Evolutionary conservation across 1,284 basidiomycete genomes (phyloP).

Genomic region (Wallemia hederae): DNA sequence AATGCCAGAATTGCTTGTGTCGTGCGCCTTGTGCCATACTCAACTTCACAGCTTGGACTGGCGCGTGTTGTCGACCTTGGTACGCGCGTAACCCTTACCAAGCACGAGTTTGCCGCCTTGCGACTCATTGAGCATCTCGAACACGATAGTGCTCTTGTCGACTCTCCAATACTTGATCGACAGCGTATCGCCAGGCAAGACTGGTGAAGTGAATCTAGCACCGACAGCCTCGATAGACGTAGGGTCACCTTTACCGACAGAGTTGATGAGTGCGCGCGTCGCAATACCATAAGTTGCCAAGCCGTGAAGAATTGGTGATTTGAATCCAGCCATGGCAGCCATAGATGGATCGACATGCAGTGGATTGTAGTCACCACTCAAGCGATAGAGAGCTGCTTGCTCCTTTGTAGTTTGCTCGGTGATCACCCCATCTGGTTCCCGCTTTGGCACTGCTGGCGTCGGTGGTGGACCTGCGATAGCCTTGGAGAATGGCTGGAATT

Average conservation of each 20-base stretch:
- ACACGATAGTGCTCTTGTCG: background rate
- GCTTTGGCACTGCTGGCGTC: constrained; percentile 33
- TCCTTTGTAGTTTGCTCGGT: constrained; percentile 37
- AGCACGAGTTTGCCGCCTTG: background rate
- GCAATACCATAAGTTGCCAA: constrained; percentile 44
- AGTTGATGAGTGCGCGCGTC: constrained; percentile 36
- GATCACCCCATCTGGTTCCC: constrained; percentile 35
- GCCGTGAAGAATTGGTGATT: constrained; percentile 55
- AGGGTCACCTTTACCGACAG: constrained; percentile 29
- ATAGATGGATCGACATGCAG: constrained; percentile 48
- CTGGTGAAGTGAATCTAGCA: constrained; percentile 44
- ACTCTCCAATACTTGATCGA: background rate
- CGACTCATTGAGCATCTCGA: background rate
- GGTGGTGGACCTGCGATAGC: constrained; percentile 31
- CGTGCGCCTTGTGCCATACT: background rate
- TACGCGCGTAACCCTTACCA: background rate
- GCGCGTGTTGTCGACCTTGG: background rate
- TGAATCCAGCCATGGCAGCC: constrained; percentile 39
- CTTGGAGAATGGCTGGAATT: constrained; percentile 30
- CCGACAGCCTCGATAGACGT: constrained; percentile 32
- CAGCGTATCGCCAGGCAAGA: constrained; percentile 33
- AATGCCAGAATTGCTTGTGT: too few species aligned
- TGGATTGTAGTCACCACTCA: constrained; percentile 59
- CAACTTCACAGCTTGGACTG: background rate
- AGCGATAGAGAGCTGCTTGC: constrained; percentile 44